Base-by-base conservation (phyloP, 2,329 filamentous ascomycete species). In the Colletotrichum sp. region DNA sequence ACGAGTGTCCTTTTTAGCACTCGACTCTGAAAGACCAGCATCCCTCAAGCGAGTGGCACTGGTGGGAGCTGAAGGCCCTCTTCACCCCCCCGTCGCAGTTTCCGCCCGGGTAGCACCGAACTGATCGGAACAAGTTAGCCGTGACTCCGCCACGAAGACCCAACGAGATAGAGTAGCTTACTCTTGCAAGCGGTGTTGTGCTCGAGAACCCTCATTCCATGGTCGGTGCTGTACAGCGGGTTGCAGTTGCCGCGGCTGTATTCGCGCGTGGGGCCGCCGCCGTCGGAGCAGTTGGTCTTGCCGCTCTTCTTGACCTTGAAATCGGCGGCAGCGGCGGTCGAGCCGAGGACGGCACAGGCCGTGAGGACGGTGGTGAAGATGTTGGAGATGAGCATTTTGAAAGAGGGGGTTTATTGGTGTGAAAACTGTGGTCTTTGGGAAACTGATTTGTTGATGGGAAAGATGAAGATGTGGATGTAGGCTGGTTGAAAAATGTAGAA, bases 401-500 rank as follows among this genome's bases (percentile, higher is more conserved):
- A 7, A 21, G 1, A 0, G 10, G 44, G 44, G 18, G 5, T 44
- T 44, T 44, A 0, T 13, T 49, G 6, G 44, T 13, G 0, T 0
- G 44, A 52, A 21, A 1, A 4, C 1, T 12, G 10, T 52, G 10
- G 44, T 21, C 2, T 52, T 26, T 26, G 26, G 26, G 26, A 6
- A 26, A 26, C 5, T 26, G 26, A 26, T 26, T 44, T 12, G 0
- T 49, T 49, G 18, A 49, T 49, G 9, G 9, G 3, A 1, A 49
- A 13, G 18, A 2, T 21, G 44, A 52, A 21, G n/a, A 21, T 21
- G 44, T 4, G 44, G 44, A 21, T 52, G 44, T 0, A 52, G 0
- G 12, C 44, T 52, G 44, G 44, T 13, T 13, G n/a, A 7, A 21
- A 21, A 13, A 26, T 26, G 26, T 26, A 26, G 24, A 26, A 2